Percentiles rank a stretch among this genome's conserved stretches.
phyloP scores from a whole-genome alignment of 2,329 filamentous ascomycete genomes.

The Aureobasidium sp. region DNA sequence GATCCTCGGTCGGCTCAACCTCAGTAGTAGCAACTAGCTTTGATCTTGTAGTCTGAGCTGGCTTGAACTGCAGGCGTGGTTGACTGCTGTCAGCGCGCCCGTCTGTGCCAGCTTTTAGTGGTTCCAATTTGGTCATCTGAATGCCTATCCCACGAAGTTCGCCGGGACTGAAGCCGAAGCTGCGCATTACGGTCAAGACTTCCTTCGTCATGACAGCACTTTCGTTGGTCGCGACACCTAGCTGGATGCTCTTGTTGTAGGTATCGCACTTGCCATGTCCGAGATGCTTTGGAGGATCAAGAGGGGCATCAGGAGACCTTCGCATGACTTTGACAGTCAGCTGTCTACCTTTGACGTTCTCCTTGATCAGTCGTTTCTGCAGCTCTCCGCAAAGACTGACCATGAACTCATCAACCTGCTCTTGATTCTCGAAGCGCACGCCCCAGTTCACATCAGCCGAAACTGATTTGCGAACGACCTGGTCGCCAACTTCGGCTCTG shows the following conservation, averaged over 20 bases:
- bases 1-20: constrained; percentile 25
- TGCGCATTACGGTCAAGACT: constrained; percentile 71
- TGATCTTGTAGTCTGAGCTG: constrained; percentile 34
- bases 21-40: background rate
- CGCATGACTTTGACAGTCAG: constrained; percentile 94
- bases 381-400: constrained; percentile 77
- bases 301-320: constrained; percentile 71
- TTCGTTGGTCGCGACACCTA: constrained; percentile 78
- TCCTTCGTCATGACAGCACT: constrained; percentile 66
- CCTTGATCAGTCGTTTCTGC: constrained; percentile 67
- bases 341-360: constrained; percentile 77
- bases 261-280: constrained; percentile 93
- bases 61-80: constrained; percentile 63
- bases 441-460: constrained; percentile 98
- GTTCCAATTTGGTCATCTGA: constrained; percentile 87
- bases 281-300: constrained; percentile 86
- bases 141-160: constrained; percentile 89
- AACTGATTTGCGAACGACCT: constrained; percentile 81
- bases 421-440: constrained; percentile 82
- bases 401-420: constrained; percentile 90
- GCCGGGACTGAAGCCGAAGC: constrained; percentile 76
- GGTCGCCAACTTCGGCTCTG: constrained; percentile 72
- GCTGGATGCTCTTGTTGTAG: constrained; percentile 76
- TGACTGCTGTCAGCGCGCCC: constrained; percentile 62
- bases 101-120: constrained; percentile 53